Evolutionary conservation across 306 rosid genomes (phyloP).

Genomic region (Mimosa pudica): DNA sequence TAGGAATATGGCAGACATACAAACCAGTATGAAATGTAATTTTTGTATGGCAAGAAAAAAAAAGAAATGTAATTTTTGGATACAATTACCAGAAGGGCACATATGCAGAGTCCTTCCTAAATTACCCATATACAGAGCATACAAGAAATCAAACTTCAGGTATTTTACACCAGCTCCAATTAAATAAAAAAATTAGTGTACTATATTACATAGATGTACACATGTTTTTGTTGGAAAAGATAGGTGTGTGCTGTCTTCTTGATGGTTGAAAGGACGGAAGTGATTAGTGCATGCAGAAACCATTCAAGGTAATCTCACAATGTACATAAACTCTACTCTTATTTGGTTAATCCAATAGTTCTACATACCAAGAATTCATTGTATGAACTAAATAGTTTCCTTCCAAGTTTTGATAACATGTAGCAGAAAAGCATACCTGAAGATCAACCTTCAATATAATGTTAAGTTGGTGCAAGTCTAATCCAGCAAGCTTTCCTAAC

Average conservation of each 20-base stretch:
- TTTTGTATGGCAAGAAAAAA: neutral
- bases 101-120: neutral
- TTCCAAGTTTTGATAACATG: conserved; percentile 23
- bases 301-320: conserved; percentile 8
- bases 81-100: neutral
- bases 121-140: neutral
- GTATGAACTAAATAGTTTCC: conserved; percentile 18
- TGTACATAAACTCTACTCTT: conserved; percentile 13
- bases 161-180: neutral
- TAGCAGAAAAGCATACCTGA: conserved; percentile 68
- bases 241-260: conserved; percentile 10
- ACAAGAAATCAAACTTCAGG: neutral
- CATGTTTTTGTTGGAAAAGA: neutral
- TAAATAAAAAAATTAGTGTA: neutral
- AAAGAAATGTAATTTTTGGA: neutral
- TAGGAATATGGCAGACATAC: conserved; percentile 18
- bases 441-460: conserved; percentile 91
- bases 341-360: conserved; percentile 15
- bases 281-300: neutral
- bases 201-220: neutral
- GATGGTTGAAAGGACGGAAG: neutral
- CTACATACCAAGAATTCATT: conserved; percentile 18
- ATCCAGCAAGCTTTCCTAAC: conserved; percentile 76
- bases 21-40: neutral
- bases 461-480: conserved; percentile 96